A percentile compares a stretch with the other conserved stretches of the same genome.
Evolutionary conservation across 1,284 basidiomycete genomes (phyloP).

Genomic region (Malassezia restricta): DNA sequence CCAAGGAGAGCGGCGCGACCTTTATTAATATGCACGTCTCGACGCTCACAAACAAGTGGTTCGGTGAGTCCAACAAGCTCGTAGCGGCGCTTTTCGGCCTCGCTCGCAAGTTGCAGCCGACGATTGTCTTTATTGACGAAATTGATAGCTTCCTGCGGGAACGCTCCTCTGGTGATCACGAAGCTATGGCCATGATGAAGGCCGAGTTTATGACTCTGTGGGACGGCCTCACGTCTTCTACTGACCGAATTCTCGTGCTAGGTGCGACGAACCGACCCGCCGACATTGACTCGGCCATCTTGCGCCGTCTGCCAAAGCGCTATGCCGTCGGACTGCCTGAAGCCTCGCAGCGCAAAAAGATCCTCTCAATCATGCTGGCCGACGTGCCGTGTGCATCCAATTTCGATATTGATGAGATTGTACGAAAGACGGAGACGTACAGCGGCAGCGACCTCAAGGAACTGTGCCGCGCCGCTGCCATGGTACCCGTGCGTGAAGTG

Average conservation of each 20-base stretch:
- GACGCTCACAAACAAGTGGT: conserved; percentile 60
- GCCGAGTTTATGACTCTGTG: conserved; percentile 99
- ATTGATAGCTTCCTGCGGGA: conserved; percentile 83
- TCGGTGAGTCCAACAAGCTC: conserved; percentile 94
- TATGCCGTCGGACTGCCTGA: conserved; percentile 79
- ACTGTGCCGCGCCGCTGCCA: conserved; percentile 63
- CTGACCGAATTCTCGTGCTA: conserved; percentile 71
- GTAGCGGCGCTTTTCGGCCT: conserved; percentile 66
- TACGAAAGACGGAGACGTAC: conserved; percentile 61
- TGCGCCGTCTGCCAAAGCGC: conserved; percentile 94
- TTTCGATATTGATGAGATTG: conserved; percentile 61
- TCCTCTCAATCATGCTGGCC: conserved; percentile 63
- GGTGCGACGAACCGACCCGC: conserved; percentile 90
- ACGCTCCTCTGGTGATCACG: conserved; percentile 74
- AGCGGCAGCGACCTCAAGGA: conserved; percentile 89
- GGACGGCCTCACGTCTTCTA: conserved; percentile 84
- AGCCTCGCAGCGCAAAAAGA: conserved; percentile 68
- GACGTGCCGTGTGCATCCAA: conserved; percentile 52
- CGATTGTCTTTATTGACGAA: conserved; percentile 71
- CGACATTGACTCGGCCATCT: conserved; percentile 89
- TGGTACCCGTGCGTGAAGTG: conserved; percentile 45
- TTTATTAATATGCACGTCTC: conserved; percentile 56
- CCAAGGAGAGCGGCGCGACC: conserved; percentile 82
- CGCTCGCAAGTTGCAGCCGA: conserved; percentile 62
- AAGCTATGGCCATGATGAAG: conserved; percentile 98